phyloP scores from a whole-genome alignment of 768 basidiomycete species.

The Mrakia gelida region DNA sequence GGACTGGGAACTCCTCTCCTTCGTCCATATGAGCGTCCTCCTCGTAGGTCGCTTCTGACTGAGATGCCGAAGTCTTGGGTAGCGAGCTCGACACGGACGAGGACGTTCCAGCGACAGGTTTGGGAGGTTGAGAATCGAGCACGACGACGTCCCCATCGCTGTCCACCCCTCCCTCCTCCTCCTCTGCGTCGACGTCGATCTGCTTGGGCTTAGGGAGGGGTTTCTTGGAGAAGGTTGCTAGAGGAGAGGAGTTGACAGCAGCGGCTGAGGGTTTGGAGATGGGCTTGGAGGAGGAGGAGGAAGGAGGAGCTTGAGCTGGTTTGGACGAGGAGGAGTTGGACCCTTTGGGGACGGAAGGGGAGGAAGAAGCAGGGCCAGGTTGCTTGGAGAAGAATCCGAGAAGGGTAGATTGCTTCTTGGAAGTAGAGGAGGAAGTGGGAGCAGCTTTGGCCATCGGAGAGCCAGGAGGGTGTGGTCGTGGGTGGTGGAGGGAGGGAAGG shows the following conservation, averaged over 20 bases:
- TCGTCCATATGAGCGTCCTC: constrained; percentile 24
- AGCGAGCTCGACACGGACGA: neutral
- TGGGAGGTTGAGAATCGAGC: neutral
- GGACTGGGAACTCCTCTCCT: neutral
- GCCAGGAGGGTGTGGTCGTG: too few relatives aligned
- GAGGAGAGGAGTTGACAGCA: constrained; percentile 34
- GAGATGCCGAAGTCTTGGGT: neutral
- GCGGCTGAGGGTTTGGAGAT: constrained; percentile 35
- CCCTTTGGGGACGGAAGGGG: constrained; percentile 30
- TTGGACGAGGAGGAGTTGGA: constrained; percentile 20
- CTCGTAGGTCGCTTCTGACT: constrained; percentile 5
- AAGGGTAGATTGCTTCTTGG: constrained; percentile 42
- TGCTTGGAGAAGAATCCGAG: constrained; percentile 44
- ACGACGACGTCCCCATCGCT: neutral
- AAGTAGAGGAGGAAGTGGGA: neutral
- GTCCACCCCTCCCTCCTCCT: neutral
- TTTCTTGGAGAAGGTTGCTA: constrained; percentile 32
- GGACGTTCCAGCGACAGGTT: neutral
- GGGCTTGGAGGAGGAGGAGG: constrained; percentile 23
- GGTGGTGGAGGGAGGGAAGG: neutral
- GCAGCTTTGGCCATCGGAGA: neutral
- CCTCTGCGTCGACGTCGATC: neutral
- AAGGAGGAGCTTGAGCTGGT: constrained; percentile 11
- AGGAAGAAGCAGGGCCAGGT: constrained; percentile 32
- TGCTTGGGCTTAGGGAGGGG: neutral